A percentile compares a stretch with the other conserved stretches of the same genome.
phyloP scores from a whole-genome alignment of 371 early-diverging fungal species.

The Zychaea mexicana region DNA sequence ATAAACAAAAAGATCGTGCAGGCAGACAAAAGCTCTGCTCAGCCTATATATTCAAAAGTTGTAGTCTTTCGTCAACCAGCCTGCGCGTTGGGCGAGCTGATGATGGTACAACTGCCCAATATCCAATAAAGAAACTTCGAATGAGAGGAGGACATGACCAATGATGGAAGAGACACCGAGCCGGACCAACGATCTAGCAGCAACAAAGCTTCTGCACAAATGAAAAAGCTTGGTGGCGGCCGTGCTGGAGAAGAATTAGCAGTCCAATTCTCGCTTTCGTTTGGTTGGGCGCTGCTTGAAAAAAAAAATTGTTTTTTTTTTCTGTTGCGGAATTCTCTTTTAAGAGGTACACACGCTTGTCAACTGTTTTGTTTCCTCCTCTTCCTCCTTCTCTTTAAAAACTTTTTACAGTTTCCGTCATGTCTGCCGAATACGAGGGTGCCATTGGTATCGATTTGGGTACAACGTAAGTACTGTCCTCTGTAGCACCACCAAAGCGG shows the following conservation, averaged over 20 bases:
- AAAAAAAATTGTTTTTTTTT: slow-evolving; percentile 9
- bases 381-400: slow-evolving; percentile 2
- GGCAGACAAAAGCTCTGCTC: too few relatives aligned
- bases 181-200: too few relatives aligned
- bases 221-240: background rate
- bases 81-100: too few relatives aligned
- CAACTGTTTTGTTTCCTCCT: slow-evolving; percentile 9
- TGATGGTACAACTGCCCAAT: too few relatives aligned
- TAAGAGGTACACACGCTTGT: slow-evolving; percentile 4
- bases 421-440: slow-evolving; percentile 71
- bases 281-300: slow-evolving; percentile 7
- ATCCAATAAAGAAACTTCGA: too few relatives aligned
- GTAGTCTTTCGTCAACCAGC: too few relatives aligned
- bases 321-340: background rate
- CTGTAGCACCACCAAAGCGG: background rate
- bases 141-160: too few relatives aligned
- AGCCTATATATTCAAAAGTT: too few relatives aligned
- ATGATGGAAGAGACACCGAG: too few relatives aligned
- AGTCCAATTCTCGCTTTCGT: background rate
- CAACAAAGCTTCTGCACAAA: background rate
- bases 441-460: slow-evolving; percentile 97
- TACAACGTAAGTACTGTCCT: slow-evolving; percentile 88
- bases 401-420: slow-evolving; percentile 32
- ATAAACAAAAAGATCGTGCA: background rate
- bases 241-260: background rate